Conservation (phyloP, 192 early-diverging fungal genomes). For the Podochytrium sp. region DNA sequence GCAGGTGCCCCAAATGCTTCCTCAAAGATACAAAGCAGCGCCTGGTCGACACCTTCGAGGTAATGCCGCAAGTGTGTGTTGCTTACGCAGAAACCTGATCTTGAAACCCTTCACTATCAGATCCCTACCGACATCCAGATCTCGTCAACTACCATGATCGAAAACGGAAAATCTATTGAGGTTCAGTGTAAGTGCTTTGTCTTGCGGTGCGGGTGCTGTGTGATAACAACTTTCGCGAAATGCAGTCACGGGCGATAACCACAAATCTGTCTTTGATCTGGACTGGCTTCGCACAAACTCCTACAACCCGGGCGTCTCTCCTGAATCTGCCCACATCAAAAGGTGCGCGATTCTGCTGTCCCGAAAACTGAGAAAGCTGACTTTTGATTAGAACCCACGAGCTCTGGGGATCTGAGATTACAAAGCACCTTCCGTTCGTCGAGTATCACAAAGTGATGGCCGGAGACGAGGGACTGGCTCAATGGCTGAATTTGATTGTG, state of each 20-base stretch:
- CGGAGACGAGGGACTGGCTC: slow-evolving; percentile 64
- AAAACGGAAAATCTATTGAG: slow-evolving; percentile 20
- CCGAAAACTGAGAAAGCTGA: neutral
- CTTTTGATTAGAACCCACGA: slow-evolving; percentile 1
- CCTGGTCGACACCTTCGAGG: slow-evolving; percentile 68
- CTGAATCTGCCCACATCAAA: slow-evolving; percentile 10
- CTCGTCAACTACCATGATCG: slow-evolving; percentile 16
- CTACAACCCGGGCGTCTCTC: slow-evolving; percentile 60
- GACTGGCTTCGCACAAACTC: slow-evolving; percentile 70
- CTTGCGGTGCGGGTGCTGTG: neutral
- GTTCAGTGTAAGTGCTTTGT: slow-evolving; percentile 17
- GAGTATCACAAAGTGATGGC: slow-evolving; percentile 70
- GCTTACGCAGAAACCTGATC: neutral
- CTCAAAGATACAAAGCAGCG: slow-evolving; percentile 79
- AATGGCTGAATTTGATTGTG: slow-evolving; percentile 69
- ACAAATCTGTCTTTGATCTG: slow-evolving; percentile 61
- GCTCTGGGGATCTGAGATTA: slow-evolving; percentile 51
- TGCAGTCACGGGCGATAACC: slow-evolving; percentile 38
- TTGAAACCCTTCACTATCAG: slow-evolving; percentile 36
- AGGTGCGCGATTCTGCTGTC: neutral
- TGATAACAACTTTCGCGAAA: neutral
- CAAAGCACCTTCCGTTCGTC: slow-evolving; percentile 44
- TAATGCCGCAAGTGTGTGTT: slow-evolving; percentile 6
- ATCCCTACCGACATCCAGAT: slow-evolving; percentile 40
- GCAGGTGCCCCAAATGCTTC: slow-evolving; percentile 76